Percentiles rank a stretch among this genome's conserved stretches.
Evolutionary conservation across 768 basidiomycete species (phyloP).

Genomic region (Leucogyrophana mollusca): DNA sequence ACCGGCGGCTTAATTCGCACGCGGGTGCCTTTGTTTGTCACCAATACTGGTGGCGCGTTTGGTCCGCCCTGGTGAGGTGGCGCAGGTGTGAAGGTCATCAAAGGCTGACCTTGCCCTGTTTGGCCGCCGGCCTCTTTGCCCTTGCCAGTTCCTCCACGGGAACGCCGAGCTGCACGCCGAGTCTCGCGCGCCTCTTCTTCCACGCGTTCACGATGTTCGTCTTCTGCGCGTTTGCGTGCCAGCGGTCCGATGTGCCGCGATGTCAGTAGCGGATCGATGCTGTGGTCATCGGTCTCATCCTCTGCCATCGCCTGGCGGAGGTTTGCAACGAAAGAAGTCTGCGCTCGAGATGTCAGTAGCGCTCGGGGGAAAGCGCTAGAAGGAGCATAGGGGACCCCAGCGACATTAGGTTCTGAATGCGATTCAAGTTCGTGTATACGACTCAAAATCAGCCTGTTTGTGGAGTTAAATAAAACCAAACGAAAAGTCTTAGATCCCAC

Average conservation of each 20-base stretch:
- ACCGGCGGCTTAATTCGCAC: conserved; percentile 49
- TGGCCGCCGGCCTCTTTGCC: conserved; percentile 33
- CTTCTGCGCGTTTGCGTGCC: conserved; percentile 43
- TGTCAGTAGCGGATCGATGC: conserved; percentile 41
- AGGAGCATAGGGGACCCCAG: conserved; percentile 34
- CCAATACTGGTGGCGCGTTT: conserved; percentile 29
- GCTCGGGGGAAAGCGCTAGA: conserved; percentile 50
- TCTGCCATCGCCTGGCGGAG: conserved; percentile 49
- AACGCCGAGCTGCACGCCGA: conserved; percentile 32
- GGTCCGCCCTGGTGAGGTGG: conserved; percentile 16
- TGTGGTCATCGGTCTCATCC: conserved; percentile 41
- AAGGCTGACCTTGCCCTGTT: conserved; percentile 20
- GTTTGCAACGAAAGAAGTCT: conserved; percentile 45
- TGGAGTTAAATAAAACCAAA: conserved; percentile 1
- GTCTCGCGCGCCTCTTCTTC: conserved; percentile 48
- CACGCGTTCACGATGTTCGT: conserved; percentile 37
- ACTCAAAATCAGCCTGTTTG: conserved; percentile 49
- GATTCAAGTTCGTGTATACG: conserved; percentile 62
- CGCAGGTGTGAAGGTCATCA: conserved; percentile 23
- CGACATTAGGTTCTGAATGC: conserved; percentile 31
- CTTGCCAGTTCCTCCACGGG: conserved; percentile 32
- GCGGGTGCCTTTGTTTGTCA: conserved; percentile 47
- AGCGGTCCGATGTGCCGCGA: conserved; percentile 47
- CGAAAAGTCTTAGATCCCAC: background rate
- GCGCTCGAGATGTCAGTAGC: conserved; percentile 40